Base-by-base conservation (phyloP, 2,329 filamentous ascomycete species). In the Helicocarpus griseus region DNA sequence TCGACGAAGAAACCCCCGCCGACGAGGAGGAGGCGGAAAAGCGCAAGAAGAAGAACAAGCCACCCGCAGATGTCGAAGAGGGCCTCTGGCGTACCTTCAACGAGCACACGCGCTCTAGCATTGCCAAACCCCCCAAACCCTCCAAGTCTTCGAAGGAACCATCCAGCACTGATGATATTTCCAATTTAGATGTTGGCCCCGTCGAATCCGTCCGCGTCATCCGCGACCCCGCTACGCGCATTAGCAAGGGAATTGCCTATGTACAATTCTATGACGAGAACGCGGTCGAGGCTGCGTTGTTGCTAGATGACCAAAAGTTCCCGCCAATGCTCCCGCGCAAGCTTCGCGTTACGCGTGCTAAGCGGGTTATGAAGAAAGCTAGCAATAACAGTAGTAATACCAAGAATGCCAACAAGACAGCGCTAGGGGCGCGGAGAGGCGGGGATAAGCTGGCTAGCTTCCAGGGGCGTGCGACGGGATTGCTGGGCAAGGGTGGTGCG, bases 171-270 rank as follows among this genome's bases (percentile, higher is more conserved):
- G 28, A 29, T 19, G 33, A 24, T 1, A 1, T 22, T n/a, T n/a
- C n/a, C 85, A 19, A 94, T 95, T 63, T 73, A 77, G 54, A 81
- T 86, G 65, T 83, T 79, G 90, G 91, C 58, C 86, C 80, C 57
- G 87, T 98, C 11, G 91, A 98, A 70, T 95, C 85, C 63, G 94
- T 98, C 33, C 86, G 93, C 31, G 89, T 98, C 19, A 81, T 96
- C 48, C 83, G 93, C 51, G 93, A 98, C 64, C 77, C 87, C 56
- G 85, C 86, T 59, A 98, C 94, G 6, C 82, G 94, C 47, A 88
- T 98, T 28, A 89, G 93, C 62, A 98, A 98, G 67, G 93, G 93
- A 4, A 89, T 98, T 64, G 94, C 94, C 56, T 98, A 98, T 63
- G 91, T 98, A 14, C 93, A 98, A 65, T 98, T 98, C 70, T 81